Evolutionary conservation across 2,329 filamentous ascomycete species (phyloP), one percentile per base, ranked within the genome.

Genomic region (Microcyclospora tardicrescens): DNA sequence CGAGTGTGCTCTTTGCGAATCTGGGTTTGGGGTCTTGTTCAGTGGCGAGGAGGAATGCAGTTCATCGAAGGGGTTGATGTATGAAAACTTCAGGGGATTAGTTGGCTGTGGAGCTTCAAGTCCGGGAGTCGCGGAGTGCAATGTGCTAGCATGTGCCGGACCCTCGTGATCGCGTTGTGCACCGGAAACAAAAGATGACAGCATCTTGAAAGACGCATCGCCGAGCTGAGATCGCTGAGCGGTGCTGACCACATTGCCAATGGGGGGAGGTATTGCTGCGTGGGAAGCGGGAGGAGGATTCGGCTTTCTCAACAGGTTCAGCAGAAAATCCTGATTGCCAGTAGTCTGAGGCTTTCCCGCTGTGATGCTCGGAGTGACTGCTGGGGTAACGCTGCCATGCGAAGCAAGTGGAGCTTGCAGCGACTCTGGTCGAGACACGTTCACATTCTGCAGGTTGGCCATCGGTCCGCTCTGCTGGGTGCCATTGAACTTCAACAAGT

Each of bases 311-410:
- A 98, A 72, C 42, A 96, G 69, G 51, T 84, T 81, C 45, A 96
- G 75, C 35, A 98, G 69, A 55, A 91, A 83, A 46, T 89, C 79
- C 60, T 93, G 83, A 4, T 86, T 84, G 58, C 85, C 80, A 34
- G 76, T 40, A 16, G 38, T 35, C 37, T 28, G 31, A 38, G 31
- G 33, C 2, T 43, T 32, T 24, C 58, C 53, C 10, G 61, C 45
- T 13, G 58, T 47, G 14, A 55, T 44, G 11, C 57, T 48, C 27
- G 54, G 49, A 40, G 48, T 35, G 33, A 56, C 48, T 43, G 59
- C 53, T 10, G 33, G 27, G 29, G 32, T 33, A 33, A 39, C 35
- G 16, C 33, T 33, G 8, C 33, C 33, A 24, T 8, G 19, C 5
- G 19, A 24, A 24, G 19, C 19, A 24, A 8, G 8, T 24, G 19